Conservation (phyloP, 768 basidiomycete genomes). For the Daedalea quercina region DNA sequence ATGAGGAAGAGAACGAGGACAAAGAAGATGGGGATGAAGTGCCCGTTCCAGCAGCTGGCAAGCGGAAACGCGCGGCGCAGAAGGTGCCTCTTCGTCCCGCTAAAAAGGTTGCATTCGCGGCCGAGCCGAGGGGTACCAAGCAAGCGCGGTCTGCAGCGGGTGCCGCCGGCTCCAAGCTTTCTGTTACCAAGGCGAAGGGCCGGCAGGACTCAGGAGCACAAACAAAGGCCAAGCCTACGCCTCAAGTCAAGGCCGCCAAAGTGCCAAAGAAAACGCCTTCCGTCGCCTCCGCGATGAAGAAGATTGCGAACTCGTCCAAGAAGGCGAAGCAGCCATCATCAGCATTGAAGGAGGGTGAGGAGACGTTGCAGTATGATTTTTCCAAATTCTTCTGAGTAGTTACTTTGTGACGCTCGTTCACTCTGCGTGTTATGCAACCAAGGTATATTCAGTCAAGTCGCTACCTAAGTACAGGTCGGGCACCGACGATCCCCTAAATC, state of each 20-base stretch:
- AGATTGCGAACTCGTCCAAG: constrained; percentile 33
- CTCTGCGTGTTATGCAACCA: not conserved
- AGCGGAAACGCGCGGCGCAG: constrained; percentile 23
- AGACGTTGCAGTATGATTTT: constrained; percentile 59
- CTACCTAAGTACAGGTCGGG: not conserved
- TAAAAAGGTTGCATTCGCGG: constrained; percentile 29
- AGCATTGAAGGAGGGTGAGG: constrained; percentile 19
- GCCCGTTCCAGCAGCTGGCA: constrained; percentile 26
- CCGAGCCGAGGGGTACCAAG: constrained; percentile 20
- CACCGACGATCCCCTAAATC: not conserved
- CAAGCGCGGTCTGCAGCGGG: constrained; percentile 20
- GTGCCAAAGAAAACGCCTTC: constrained; percentile 6
- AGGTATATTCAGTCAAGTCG: not conserved
- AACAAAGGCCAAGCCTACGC: constrained; percentile 3
- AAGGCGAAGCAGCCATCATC: constrained; percentile 18
- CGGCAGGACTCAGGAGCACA: not conserved
- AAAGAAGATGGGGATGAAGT: constrained; percentile 39
- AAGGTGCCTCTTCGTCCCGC: constrained; percentile 16
- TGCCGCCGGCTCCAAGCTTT: constrained; percentile 9
- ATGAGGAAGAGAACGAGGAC: constrained; percentile 33
- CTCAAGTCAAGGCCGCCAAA: constrained; percentile 2
- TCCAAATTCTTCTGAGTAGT: constrained; percentile 43
- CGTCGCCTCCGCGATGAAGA: constrained; percentile 20
- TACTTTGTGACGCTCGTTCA: not conserved
- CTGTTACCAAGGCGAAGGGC: constrained; percentile 4